These are phyloP conservation scores for Zygnema cylindricum DNA, from an alignment of 139 green algal genomes.

Conservation along the genomic window DNA sequence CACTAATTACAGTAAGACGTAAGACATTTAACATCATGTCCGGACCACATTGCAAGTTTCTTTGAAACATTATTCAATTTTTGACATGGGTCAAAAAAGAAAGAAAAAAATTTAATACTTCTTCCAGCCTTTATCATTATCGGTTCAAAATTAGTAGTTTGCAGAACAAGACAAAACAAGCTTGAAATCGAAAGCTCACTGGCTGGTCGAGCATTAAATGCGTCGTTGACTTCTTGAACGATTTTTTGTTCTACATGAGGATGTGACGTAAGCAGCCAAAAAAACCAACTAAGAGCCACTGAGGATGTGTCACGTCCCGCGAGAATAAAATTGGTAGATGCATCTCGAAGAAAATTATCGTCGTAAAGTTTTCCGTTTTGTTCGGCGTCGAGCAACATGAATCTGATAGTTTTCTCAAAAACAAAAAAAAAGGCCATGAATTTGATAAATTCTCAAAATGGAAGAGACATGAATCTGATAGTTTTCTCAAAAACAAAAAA, in stretches of 20 bases:
- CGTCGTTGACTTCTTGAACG: constrained; percentile 11
- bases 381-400: no score
- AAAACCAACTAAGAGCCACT: constrained; percentile 54
- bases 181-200: no score
- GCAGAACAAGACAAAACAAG: constrained; percentile 39
- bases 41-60: not conserved
- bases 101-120: constrained; percentile 17
- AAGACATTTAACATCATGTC: no score
- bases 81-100: not conserved
- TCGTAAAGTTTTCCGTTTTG: not conserved
- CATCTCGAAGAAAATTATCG: constrained; percentile 44
- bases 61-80: not conserved
- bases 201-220: constrained; percentile 8
- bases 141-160: not conserved
- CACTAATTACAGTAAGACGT: no score
- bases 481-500: no score
- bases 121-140: constrained; percentile 40
- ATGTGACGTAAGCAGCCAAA: constrained; percentile 49
- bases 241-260: constrained; percentile 54
- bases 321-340: constrained; percentile 55
- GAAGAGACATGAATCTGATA: no score
- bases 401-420: no score
- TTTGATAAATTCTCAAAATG: no score
- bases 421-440: no score
- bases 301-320: constrained; percentile 52